phyloP scores from a whole-genome alignment of 2,329 filamentous ascomycete genomes.

The Penicillium fuscoglaucum region DNA sequence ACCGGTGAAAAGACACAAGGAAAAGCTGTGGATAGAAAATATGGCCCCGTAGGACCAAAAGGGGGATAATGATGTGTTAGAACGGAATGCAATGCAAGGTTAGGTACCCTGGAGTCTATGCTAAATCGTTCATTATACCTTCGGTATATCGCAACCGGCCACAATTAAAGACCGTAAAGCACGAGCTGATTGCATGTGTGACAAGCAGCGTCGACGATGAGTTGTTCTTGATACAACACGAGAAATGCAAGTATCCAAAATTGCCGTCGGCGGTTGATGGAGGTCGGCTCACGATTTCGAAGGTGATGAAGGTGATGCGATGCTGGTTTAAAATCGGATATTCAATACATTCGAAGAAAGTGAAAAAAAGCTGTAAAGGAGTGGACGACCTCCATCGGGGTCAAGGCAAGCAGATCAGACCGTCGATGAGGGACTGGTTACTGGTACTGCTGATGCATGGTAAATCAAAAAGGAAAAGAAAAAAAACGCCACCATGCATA shows the following conservation, averaged over 20 bases:
- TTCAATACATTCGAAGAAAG: conserved; percentile 23
- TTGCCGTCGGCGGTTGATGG: conserved; percentile 9
- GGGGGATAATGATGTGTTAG: conserved; percentile 19
- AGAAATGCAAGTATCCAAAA: conserved; percentile 10
- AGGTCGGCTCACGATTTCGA: conserved; percentile 6
- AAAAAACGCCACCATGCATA: conserved; percentile 29
- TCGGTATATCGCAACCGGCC: conserved; percentile 10
- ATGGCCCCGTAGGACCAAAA: conserved; percentile 23
- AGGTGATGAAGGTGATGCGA: conserved; percentile 6
- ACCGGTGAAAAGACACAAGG: conserved; percentile 16
- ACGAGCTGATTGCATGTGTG: neutral
- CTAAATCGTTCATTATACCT: conserved; percentile 9
- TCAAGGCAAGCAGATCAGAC: conserved; percentile 12
- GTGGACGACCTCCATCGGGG: conserved; percentile 19
- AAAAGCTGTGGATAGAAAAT: conserved; percentile 18
- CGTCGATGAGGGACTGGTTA: neutral
- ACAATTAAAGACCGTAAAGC: neutral
- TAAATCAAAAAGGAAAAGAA: conserved; percentile 2
- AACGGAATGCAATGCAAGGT: conserved; percentile 17
- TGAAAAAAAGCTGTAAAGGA: conserved; percentile 17
- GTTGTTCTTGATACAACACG: neutral
- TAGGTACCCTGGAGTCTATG: neutral
- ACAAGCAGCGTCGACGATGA: neutral
- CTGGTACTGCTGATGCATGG: conserved; percentile 20
- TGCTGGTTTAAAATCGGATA: conserved; percentile 19